These are phyloP conservation scores for Aegilops umbellulata DNA, from an alignment of 176 grass and related monocot species.

Conservation along the genomic window DNA sequence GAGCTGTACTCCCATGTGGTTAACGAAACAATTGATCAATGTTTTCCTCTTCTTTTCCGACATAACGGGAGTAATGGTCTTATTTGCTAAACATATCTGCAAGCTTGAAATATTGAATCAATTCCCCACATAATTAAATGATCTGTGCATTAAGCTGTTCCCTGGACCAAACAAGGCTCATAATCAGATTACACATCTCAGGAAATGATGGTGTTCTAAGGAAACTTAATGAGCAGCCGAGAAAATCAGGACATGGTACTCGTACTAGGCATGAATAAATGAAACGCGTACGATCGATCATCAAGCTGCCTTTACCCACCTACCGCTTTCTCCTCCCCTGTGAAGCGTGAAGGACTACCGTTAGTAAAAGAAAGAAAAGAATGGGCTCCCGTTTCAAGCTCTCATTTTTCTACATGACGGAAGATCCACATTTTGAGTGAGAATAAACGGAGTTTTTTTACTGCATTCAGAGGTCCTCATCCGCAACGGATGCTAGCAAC, in stretches of 20 bases:
- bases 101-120: not conserved
- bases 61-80: too few relatives aligned
- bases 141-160: not conserved
- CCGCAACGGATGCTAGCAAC: not conserved
- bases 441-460: too few relatives aligned
- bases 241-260: not conserved
- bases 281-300: not conserved
- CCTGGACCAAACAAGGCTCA: not conserved
- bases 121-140: not conserved
- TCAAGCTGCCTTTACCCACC: not conserved
- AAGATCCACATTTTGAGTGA: too few relatives aligned
- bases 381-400: constrained; percentile 1
- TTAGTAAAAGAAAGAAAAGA: not conserved
- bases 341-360: not conserved
- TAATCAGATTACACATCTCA: not conserved
- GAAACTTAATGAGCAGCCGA: not conserved
- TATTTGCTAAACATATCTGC: too few relatives aligned
- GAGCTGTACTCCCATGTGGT: too few relatives aligned
- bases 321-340: not conserved
- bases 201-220: not conserved
- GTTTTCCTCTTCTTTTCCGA: too few relatives aligned
- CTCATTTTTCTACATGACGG: not conserved
- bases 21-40: too few relatives aligned
- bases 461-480: not conserved
- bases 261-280: not conserved